These are phyloP conservation scores for Aethionema arabicum DNA, from an alignment of 345 rosid genomes.

Conservation along the genomic window DNA sequence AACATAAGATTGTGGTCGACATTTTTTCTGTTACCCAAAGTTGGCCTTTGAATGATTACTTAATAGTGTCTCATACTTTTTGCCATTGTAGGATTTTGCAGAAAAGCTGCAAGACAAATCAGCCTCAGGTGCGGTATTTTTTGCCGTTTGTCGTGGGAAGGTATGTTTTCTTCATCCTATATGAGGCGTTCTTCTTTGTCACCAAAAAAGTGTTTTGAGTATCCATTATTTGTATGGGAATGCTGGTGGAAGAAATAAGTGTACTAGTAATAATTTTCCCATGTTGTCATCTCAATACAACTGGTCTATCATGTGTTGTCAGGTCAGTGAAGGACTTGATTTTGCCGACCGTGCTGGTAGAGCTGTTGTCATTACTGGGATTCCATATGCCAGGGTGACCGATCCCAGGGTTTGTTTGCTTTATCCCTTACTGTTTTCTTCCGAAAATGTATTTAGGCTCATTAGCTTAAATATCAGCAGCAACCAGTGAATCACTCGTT, in stretches of 20 bases:
- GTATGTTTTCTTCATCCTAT: slow-evolving; percentile 42
- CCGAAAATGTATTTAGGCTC: slow-evolving; percentile 13
- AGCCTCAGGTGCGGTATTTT: slow-evolving; percentile 80
- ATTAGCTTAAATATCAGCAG: slow-evolving; percentile 18
- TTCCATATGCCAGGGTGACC: slow-evolving; percentile 75
- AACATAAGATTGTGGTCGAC: slow-evolving; percentile 18
- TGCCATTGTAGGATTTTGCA: slow-evolving; percentile 67
- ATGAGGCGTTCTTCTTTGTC: slow-evolving; percentile 3
- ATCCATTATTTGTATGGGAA: slow-evolving; percentile 7
- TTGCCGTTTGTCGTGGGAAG: slow-evolving; percentile 99
- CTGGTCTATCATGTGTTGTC: slow-evolving; percentile 36
- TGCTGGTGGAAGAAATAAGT: slow-evolving; percentile 17
- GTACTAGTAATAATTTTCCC: slow-evolving; percentile 8
- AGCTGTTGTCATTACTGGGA: slow-evolving; percentile 89
- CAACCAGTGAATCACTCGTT: slow-evolving; percentile 12
- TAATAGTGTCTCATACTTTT: slow-evolving; percentile 4
- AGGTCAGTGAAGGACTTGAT: slow-evolving; percentile 99
- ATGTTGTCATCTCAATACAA: slow-evolving; percentile 11
- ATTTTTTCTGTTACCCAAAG: slow-evolving; percentile 14
- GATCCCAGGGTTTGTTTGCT: slow-evolving; percentile 81
- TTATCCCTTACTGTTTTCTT: slow-evolving; percentile 17
- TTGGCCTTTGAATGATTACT: slow-evolving; percentile 19
- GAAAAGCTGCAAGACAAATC: slow-evolving; percentile 75
- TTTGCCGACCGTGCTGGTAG: slow-evolving; percentile 97
- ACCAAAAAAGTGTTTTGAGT: background rate